Evolutionary conservation across 441 rosid species (phyloP).

Genomic region (Jatropha podagrica): DNA sequence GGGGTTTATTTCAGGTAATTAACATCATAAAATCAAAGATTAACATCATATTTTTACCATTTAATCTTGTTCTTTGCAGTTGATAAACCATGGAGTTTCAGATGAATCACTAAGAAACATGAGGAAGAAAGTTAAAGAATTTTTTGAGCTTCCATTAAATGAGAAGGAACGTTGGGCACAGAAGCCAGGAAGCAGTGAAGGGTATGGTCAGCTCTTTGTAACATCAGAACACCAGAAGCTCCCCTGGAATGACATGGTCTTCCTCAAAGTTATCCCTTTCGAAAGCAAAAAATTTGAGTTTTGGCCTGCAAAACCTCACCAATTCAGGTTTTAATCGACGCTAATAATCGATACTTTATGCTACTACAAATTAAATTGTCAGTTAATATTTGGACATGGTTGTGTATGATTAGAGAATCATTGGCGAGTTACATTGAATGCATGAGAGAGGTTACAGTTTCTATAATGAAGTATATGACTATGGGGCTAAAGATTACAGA

Average conservation of each 20-base stretch:
- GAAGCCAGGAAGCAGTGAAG: conserved; percentile 33
- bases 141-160: conserved; percentile 33
- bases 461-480: conserved; percentile 17
- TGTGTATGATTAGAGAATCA: conserved; percentile 16
- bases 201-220: conserved; percentile 39
- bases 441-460: conserved; percentile 15
- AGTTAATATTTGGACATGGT: not conserved
- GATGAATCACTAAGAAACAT: conserved; percentile 13
- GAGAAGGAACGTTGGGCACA: conserved; percentile 32
- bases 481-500: conserved; percentile 25
- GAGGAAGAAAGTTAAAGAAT: conserved; percentile 19
- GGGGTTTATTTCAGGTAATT: conserved; percentile 35
- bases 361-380: no score
- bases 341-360: no score
- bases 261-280: conserved; percentile 31
- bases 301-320: conserved; percentile 29
- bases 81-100: conserved; percentile 36
- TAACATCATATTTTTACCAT: no score
- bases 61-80: conserved; percentile 13
- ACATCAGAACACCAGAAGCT: conserved; percentile 39
- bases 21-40: not conserved
- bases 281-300: conserved; percentile 20
- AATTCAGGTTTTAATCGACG: conserved; percentile 20
- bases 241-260: conserved; percentile 40
- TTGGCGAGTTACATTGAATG: conserved; percentile 29